Base-by-base conservation (phyloP, 148 eudicot species). In the Persicaria tinctoria region DNA sequence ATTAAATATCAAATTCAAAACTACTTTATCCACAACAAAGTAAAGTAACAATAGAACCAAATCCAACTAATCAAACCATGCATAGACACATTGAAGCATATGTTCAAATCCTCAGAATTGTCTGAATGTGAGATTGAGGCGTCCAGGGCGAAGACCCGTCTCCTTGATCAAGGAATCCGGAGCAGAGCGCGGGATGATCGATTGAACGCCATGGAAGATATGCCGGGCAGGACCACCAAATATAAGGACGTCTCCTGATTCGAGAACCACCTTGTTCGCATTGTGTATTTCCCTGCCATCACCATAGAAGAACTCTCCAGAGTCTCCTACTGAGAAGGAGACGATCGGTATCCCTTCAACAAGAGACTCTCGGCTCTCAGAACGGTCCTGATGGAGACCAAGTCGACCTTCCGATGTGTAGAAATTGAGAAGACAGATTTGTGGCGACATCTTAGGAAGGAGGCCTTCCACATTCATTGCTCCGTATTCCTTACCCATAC, bases 351-450 rank as follows among this genome's bases (percentile, higher is more conserved):
- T 63, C 47, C 87, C 81, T 80, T 79, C 88, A 2, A 1, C 7
- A 12, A 87, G 82, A 45, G 88, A 82, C 49, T 80, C 85, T 62
- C 1, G 0, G 64, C 84, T 85, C 79, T 90, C 94, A 77, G 88
- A 91, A 1, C 86, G 88, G 63, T 90, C 94, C 94, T 89, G 92
- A 79, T 91, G 96, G 18, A 91, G 90, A 71, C 90, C 93, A 77
- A 89, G 88, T 48, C 87, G 78, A 9, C 93, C 93, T 23, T 38
- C 78, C 41, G 82, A 82, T 8, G 84, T 57, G 57, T 91, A 91
- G 78, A 86, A 91, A 81, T 91, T 91, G 70, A 85, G 87, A 13
- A 91, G 82, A 79, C 97, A 91, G 47, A 91, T 64, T 74, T 89
- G 79, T 6, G 97, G 89, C 17, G 84, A 78, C 80, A 91, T 85